Evolutionary conservation across 352 stramenopile species (phyloP).

Genomic region (Aphanomyces euteiches): DNA sequence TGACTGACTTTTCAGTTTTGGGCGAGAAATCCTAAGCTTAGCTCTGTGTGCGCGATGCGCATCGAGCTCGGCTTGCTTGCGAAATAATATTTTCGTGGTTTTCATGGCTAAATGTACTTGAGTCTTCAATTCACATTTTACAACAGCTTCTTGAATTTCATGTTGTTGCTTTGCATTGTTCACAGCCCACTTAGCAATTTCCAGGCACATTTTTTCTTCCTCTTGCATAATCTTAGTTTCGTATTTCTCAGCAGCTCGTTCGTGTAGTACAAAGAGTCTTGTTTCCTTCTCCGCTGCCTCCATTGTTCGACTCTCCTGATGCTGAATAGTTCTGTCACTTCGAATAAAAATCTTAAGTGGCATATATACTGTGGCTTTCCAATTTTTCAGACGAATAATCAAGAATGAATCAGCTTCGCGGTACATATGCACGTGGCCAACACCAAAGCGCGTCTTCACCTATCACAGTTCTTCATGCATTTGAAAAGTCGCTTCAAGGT

Average conservation of each 20-base stretch:
- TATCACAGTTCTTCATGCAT: neutral
- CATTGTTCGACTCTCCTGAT: constrained; percentile 53
- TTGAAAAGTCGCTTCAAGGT: neutral
- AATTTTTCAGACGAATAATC: constrained; percentile 43
- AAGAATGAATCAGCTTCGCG: constrained; percentile 52
- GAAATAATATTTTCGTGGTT: neutral
- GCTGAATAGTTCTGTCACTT: constrained; percentile 41
- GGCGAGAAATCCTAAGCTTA: constrained; percentile 11
- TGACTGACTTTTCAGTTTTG: neutral
- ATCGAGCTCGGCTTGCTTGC: neutral
- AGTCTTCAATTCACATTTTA: constrained; percentile 9
- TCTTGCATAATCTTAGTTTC: neutral
- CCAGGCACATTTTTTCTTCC: constrained; percentile 20
- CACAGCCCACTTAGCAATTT: constrained; percentile 12
- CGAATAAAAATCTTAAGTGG: constrained; percentile 43
- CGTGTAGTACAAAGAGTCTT: neutral
- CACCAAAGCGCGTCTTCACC: constrained; percentile 44
- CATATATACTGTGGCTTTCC: constrained; percentile 55
- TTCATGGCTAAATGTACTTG: constrained; percentile 1
- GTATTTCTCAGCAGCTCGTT: neutral
- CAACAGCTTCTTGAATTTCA: neutral
- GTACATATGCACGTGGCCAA: constrained; percentile 47
- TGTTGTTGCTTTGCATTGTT: neutral
- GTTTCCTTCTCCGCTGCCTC: constrained; percentile 12
- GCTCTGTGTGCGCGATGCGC: constrained; percentile 6